These are phyloP conservation scores for Thymus mandschuricus DNA, from an alignment of 257 asterid genomes.

Conservation along the genomic window DNA sequence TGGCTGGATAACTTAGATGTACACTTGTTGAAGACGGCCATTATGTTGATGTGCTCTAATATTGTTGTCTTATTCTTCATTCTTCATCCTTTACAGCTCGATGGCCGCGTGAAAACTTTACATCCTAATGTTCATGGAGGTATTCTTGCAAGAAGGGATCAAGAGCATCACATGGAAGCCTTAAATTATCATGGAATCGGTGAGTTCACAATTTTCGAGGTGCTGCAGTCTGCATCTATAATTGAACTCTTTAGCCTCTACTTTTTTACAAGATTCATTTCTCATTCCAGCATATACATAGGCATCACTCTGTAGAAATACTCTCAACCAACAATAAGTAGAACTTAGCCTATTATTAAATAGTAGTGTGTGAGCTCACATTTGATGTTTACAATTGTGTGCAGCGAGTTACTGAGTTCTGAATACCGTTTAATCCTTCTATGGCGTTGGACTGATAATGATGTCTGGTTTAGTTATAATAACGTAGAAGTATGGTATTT, in stretches of 20 bases:
- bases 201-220: constrained; percentile 35
- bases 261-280: not conserved
- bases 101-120: constrained; percentile 97
- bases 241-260: not conserved
- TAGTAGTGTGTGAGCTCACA: not conserved
- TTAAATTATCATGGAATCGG: constrained; percentile 82
- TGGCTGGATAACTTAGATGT: not conserved
- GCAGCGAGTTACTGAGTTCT: not conserved
- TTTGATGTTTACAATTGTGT: not conserved
- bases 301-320: not conserved
- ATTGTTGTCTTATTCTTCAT: constrained; percentile 6
- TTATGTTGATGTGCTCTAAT: constrained; percentile 11
- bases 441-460: constrained; percentile 12
- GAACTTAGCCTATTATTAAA: not conserved
- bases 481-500: not conserved
- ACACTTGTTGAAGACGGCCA: not conserved
- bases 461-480: not conserved
- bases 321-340: not conserved
- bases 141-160: constrained; percentile 96
- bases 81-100: constrained; percentile 60
- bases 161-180: constrained; percentile 90
- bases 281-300: not conserved
- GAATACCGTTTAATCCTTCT: not conserved
- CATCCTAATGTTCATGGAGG: constrained; percentile 96
- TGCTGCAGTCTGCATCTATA: not conserved